Base-by-base conservation (phyloP, 2,329 filamentous ascomycete species). In the Fusarium irregulare region DNA sequence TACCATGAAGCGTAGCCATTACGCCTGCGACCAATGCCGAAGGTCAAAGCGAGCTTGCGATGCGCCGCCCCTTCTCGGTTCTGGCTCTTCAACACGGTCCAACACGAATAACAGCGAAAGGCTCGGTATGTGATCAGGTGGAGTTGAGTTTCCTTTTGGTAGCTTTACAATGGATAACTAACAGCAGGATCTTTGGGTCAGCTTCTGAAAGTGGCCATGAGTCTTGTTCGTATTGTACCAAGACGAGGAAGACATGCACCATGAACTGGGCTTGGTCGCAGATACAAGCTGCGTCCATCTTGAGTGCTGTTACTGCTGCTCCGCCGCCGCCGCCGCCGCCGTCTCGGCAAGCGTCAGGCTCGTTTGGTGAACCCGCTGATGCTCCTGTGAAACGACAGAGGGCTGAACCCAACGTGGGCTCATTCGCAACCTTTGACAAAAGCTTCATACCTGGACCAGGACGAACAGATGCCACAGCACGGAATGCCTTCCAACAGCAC, bases 171-270 rank as follows among this genome's bases (percentile, higher is more conserved):
- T 23, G 1, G 16, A 23, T 25, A 27, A 27, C 55, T 69, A 51
- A 69, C n/a, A 10, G 1, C 9, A 16, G 1, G 20, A 25, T 20
- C 30, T 20, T 9, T 3, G 13, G 13, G 42, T 28, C 46, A 71
- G 68, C 44, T 30, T 49, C 56, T 20, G 64, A 48, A 3, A 32
- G 23, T 12, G 34, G 30, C 3, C 50, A 56, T 20, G 41, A 51
- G n/a, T 54, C 75, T 62, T 78, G 77, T 32, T 77, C 77, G 4
- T 78, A 78, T 21, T 78, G 77, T 27, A 48, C 58, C n/a, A 78
- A 72, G 61, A 78, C 77, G 4, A 75, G 72, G 18, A 78, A 78
- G 53, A 63, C 62, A 14, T 78, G 77, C 57, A 77, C 77, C 7
- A 65, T 76, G 51, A 69, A 71, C 14, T 77, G 76, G 76, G 72